Evolutionary conservation across 1,284 basidiomycete genomes (phyloP).

Genomic region (Farysia itapuensis): DNA sequence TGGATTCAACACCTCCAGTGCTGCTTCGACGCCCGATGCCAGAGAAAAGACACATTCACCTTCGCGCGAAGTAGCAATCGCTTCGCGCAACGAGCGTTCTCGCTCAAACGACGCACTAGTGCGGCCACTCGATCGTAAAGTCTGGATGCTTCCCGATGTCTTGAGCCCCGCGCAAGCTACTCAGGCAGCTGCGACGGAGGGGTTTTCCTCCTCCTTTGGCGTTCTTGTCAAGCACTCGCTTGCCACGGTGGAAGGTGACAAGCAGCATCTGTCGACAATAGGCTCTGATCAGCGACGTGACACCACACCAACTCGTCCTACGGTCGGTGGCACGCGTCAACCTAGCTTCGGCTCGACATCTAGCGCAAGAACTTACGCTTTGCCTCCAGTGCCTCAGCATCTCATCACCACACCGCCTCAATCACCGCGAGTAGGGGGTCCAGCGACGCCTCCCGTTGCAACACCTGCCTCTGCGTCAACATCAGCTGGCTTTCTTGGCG

Average conservation of each 20-base stretch:
- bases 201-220: conserved; percentile 32
- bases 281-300: conserved; percentile 3
- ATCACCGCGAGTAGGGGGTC: conserved; percentile 11
- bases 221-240: conserved; percentile 11
- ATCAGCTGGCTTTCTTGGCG: background rate
- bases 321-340: conserved; percentile 4
- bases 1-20: conserved; percentile 23
- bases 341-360: conserved; percentile 11
- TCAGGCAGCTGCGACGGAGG: conserved; percentile 7
- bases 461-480: conserved; percentile 1
- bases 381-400: conserved; percentile 34
- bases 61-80: conserved; percentile 8
- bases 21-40: background rate
- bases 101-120: conserved; percentile 23
- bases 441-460: conserved; percentile 2
- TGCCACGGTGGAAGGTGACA: background rate
- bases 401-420: conserved; percentile 28
- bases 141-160: conserved; percentile 32
- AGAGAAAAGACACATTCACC: conserved; percentile 14
- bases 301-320: conserved; percentile 18
- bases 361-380: conserved; percentile 10
- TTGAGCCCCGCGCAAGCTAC: conserved; percentile 28
- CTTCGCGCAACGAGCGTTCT: conserved; percentile 1
- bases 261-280: background rate
- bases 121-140: conserved; percentile 29